Base-by-base conservation (phyloP, 164 flowering plant genomes). In the Vitis labrusca region DNA sequence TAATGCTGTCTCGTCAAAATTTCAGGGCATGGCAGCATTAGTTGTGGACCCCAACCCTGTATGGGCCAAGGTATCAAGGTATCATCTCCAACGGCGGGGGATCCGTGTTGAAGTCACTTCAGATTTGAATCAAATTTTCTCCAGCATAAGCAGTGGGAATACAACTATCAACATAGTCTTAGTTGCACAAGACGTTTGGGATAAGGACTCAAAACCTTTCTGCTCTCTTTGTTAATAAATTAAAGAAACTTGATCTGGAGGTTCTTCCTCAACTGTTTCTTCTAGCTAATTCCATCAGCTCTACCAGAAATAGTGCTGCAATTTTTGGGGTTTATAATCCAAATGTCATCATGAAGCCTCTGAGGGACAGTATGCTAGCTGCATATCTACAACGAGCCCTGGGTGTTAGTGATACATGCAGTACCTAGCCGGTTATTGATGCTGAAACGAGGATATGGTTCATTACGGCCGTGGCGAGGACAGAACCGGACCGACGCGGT, bases 51-150 rank as follows among this genome's bases (percentile, higher is more conserved):
- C 79, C 9, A 87, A 93, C 65, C 75, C 79, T 17, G 78, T 86
- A 2, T 83, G 99, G 16, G 93, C 93, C 48, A 79, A 83, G 77
- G 96, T 88, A 66, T 82, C 97, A 3, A 78, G 75, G 74, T 96
- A 93, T 77, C 97, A 96, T 78, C 78, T 96, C 63, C 89, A 88
- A 70, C 87, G 99, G 51, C 88, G 91, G 23, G 99, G 97, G 59
- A 87, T 96, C 49, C 80, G 72, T 44, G 94, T 84, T 9, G 86
- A 89, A 70, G 68, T 85, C 11, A 80, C 79, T n/a, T 44, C 87
- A 19, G 85, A 86, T 76, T 54, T 88, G 71, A 73, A 75, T 60
- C 79, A 81, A 61, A 83, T 71, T 47, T 71, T 81, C 32, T 70
- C 80, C 48, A 56, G 68, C 59, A 52, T 85, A 59, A 68, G 71